phyloP scores from a whole-genome alignment of 306 rosid species.

The Acacia confusa region DNA sequence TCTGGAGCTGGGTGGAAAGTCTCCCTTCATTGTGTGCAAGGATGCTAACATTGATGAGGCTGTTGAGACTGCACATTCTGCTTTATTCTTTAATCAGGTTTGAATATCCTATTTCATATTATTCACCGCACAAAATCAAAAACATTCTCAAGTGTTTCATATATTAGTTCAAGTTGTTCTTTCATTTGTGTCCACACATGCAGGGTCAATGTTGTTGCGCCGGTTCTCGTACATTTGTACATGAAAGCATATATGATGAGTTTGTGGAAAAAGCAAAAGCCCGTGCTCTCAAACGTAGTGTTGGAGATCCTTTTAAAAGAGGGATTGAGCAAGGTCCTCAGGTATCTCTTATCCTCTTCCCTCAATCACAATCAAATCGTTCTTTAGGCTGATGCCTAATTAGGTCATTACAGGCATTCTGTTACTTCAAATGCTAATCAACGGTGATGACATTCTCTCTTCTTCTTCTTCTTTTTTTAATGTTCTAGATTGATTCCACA shows the following conservation, averaged over 20 bases:
- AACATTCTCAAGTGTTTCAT: constrained; percentile 8
- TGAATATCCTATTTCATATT: constrained; percentile 8
- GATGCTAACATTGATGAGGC: constrained; percentile 84
- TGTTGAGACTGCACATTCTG: constrained; percentile 70
- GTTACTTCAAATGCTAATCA: constrained; percentile 5
- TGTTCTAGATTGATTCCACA: constrained; percentile 49
- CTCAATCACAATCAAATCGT: not conserved
- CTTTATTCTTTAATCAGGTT: constrained; percentile 80
- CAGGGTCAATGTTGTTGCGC: constrained; percentile 89
- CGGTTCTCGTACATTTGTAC: constrained; percentile 85
- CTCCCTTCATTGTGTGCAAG: constrained; percentile 72
- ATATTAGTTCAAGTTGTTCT: constrained; percentile 8
- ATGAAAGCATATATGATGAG: constrained; percentile 69
- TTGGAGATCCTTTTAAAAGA: constrained; percentile 74
- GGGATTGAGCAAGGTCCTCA: constrained; percentile 93
- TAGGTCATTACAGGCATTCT: not conserved
- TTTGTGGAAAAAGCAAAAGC: constrained; percentile 69
- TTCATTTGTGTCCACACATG: constrained; percentile 4
- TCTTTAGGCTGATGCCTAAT: not conserved
- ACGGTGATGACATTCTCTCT: not conserved
- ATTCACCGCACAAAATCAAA: not conserved
- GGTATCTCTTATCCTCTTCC: constrained; percentile 41
- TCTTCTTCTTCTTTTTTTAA: not conserved
- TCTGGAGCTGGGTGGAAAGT: constrained; percentile 79
- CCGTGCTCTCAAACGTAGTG: constrained; percentile 58